phyloP scores from a whole-genome alignment of 2,329 filamentous ascomycete species.

The Talaromyces funiculosus region DNA sequence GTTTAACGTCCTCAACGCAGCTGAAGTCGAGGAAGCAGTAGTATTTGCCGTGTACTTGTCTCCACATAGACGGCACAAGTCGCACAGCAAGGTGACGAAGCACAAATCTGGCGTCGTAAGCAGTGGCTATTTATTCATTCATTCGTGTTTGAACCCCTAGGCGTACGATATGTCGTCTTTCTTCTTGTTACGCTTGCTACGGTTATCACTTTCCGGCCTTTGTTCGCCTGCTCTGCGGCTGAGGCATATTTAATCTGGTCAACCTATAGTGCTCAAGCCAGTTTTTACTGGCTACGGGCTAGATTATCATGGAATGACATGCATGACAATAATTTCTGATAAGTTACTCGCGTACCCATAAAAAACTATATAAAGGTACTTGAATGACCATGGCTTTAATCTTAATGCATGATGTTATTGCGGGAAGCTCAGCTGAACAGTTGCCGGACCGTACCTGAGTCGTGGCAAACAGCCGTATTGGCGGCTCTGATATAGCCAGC shows the following conservation, averaged over 20 bases:
- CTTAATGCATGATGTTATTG: not conserved
- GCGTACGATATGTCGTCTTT: not conserved
- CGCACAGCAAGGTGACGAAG: not conserved
- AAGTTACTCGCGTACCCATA: not conserved
- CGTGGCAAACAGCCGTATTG: not conserved
- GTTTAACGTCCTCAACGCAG: not conserved
- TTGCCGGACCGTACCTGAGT: not conserved
- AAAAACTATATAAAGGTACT: not conserved
- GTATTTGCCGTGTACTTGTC: not conserved
- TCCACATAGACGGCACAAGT: not conserved
- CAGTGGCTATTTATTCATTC: not conserved
- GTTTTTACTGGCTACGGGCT: not conserved
- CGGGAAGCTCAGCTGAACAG: not conserved
- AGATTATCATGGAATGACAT: not conserved
- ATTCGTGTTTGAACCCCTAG: not conserved
- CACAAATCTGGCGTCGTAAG: not conserved
- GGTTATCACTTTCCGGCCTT: too few relatives aligned
- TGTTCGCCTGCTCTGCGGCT: not conserved
- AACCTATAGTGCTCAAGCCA: not conserved
- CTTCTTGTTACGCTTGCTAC: not conserved
- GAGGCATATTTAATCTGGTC: not conserved
- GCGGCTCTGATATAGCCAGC: not conserved
- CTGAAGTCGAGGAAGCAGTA: not conserved
- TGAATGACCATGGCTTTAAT: not conserved
- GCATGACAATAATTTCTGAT: not conserved